Conservation (phyloP, 2,329 filamentous ascomycete species). For the Botryosphaeria dothidea region DNA sequence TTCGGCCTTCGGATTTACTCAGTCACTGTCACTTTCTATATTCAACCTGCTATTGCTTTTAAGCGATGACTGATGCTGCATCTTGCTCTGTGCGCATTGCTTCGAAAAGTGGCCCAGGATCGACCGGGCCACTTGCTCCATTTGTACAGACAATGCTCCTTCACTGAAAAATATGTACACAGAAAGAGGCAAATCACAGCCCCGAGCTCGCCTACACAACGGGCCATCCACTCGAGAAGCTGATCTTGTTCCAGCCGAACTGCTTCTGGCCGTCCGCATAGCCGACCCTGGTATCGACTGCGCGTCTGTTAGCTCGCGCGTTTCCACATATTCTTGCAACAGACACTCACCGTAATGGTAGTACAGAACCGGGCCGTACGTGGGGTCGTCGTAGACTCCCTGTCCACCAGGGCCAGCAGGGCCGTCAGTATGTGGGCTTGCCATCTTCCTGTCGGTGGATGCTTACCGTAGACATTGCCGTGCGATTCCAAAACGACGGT, state of each 20-base stretch:
- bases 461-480: constrained; percentile 57
- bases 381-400: constrained; percentile 56
- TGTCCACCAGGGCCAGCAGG: constrained; percentile 59
- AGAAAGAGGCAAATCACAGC: background rate
- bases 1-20: background rate
- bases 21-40: background rate
- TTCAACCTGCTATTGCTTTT: too few species aligned
- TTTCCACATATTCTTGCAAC: background rate
- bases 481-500: constrained; percentile 63
- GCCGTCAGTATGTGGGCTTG: background rate
- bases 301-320: background rate
- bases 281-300: constrained; percentile 54
- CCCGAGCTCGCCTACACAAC: constrained; percentile 29
- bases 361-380: constrained; percentile 57
- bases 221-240: constrained; percentile 54
- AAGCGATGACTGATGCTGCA: too few species aligned
- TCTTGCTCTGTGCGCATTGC: too few species aligned
- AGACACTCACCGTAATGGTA: constrained; percentile 57
- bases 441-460: background rate
- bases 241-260: constrained; percentile 55
- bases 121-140: background rate
- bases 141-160: background rate
- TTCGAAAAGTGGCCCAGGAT: too few species aligned
- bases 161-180: constrained; percentile 1
- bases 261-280: constrained; percentile 53